Base-by-base conservation (phyloP, 2,329 filamentous ascomycete genomes). In the Cladosporium sp. region DNA sequence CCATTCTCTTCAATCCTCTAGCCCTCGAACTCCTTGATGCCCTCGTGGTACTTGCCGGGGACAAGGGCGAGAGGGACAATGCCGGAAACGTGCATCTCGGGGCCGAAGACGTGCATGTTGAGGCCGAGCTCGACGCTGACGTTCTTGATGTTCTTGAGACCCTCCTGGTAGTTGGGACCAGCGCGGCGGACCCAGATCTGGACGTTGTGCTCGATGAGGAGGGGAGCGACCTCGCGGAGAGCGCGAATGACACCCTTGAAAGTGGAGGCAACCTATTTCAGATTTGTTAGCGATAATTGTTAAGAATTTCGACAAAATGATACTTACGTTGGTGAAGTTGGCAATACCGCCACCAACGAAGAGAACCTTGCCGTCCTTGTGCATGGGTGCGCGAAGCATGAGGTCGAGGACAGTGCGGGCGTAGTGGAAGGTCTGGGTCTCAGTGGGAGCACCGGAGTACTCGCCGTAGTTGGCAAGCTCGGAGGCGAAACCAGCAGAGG, bases 331-430 rank as follows among this genome's bases (percentile, higher is more conserved):
- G 84, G 94, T 99, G 83, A 99, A 99, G 88, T 99, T 99, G 84
- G 94, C 94, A 84, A 99, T 99, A 85, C 94, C 94, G 82, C 94
- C 94, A 78, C 94, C 94, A 68, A 99, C 97, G 85, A 99, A 99
- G 66, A 99, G 88, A 56, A 99, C 91, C 86, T 97, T 99, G 82
- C 94, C 94, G 73, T 97, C 88, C 62, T 90, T 84, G 77, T 85
- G 83, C 74, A 86, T 77, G 60, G 94, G 93, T 58, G 93, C 88
- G 68, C 94, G 90, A 69, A 99, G 89, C 90, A 99, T 96, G 65
- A 99, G 87, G 76, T 99, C 94, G 64, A 99, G 84, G 65, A 99
- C 91, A 30, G 94, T 99, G 73, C 90, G 89, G 73, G 94, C 92
- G 80, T 99, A 99, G 87, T 97, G 92, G 87, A 90, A 99, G 62